A percentile compares a stretch with the other conserved stretches of the same genome.
Evolutionary conservation across 805 yeast genomes (phyloP).

Genomic region (Yamadazyma paraphyllophila): DNA sequence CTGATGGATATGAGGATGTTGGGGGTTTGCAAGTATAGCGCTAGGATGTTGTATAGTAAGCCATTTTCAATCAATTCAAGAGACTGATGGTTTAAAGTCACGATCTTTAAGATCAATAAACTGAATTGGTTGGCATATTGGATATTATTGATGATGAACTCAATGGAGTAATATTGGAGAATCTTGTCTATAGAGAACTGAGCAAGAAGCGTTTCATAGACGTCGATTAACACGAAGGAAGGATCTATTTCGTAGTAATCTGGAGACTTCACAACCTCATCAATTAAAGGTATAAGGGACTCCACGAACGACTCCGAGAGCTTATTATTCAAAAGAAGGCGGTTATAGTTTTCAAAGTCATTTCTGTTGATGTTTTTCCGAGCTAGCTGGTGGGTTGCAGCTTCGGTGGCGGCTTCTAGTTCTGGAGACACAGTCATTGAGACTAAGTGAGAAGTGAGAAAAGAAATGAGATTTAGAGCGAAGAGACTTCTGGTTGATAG

Average conservation of each 20-base stretch:
- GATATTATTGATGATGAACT: slow-evolving; percentile 16
- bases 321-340: neutral
- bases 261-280: slow-evolving; percentile 1
- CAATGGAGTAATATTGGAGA: slow-evolving; percentile 11
- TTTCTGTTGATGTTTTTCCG: neutral
- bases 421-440: slow-evolving; percentile 10
- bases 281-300: slow-evolving; percentile 2
- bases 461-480: neutral
- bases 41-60: neutral
- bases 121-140: slow-evolving; percentile 12
- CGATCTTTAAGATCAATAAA: slow-evolving; percentile 10
- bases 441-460: neutral
- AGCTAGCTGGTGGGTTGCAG: neutral
- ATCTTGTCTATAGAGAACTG: slow-evolving; percentile 1
- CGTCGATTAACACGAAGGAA: neutral
- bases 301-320: neutral
- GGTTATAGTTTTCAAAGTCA: slow-evolving; percentile 4
- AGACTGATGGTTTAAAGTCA: slow-evolving; percentile 7
- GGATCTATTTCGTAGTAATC: slow-evolving; percentile 9
- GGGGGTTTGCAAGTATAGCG: slow-evolving; percentile 4
- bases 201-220: slow-evolving; percentile 6
- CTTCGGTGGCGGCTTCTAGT: slow-evolving; percentile 3
- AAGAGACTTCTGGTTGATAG: neutral
- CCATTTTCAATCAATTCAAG: slow-evolving; percentile 4
- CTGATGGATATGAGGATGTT: slow-evolving; percentile 4